phyloP scores from a whole-genome alignment of 2,329 filamentous ascomycete genomes.

The Hypoxylon sp. region DNA sequence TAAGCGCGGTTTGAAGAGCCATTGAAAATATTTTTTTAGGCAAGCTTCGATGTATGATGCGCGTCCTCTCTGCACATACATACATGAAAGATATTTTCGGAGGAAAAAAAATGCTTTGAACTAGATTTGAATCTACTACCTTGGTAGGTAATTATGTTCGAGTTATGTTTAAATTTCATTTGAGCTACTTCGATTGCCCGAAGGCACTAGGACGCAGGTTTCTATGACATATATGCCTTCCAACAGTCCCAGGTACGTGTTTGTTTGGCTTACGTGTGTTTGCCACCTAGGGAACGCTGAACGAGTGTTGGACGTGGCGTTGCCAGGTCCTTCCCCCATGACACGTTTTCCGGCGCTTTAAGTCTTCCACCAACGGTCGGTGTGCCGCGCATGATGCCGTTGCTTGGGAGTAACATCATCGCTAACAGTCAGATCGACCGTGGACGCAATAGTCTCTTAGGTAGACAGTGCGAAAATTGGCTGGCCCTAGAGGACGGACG shows the following conservation, averaged over 20 bases:
- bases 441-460: neutral
- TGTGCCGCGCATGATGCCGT: neutral
- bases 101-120: neutral
- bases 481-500: neutral
- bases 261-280: neutral
- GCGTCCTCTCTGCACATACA: neutral
- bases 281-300: neutral
- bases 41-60: neutral
- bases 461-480: neutral
- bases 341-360: neutral
- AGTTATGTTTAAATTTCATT: no score
- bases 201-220: neutral
- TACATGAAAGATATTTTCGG: neutral
- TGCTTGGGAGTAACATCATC: neutral
- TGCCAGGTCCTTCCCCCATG: neutral
- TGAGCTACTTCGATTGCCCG: neutral
- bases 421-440: neutral
- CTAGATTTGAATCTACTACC: neutral
- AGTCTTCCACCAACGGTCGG: neutral
- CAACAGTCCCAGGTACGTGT: neutral
- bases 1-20: neutral
- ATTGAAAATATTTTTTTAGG: neutral
- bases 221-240: neutral
- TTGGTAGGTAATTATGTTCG: neutral
- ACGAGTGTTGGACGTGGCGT: neutral